Conservation (phyloP, 2,329 filamentous ascomycete genomes). For the Epichloe hybrida region DNA sequence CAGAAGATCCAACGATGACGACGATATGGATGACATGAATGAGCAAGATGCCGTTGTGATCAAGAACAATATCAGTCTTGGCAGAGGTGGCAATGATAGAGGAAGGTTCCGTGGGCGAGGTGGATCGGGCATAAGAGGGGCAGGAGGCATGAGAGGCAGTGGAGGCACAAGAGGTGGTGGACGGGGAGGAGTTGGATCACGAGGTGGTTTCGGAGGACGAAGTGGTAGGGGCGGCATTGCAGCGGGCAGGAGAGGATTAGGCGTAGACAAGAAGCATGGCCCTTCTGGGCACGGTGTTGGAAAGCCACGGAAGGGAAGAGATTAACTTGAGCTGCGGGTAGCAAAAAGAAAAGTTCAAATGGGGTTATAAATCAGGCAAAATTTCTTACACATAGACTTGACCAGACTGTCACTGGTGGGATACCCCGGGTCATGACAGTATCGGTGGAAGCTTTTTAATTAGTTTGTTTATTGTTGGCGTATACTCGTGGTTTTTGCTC, state of each 20-base stretch:
- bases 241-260: constrained; percentile 34
- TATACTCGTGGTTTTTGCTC: no score
- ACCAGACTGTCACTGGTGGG: not conserved
- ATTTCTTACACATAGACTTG: not conserved
- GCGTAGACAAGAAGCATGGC: constrained; percentile 34
- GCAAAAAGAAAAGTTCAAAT: not conserved
- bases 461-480: not conserved
- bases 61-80: constrained; percentile 34
- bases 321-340: not conserved
- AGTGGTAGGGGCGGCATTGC: constrained; percentile 35
- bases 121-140: not conserved
- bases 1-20: constrained; percentile 34
- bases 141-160: constrained; percentile 14
- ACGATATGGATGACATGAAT: constrained; percentile 40
- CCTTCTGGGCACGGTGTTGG: constrained; percentile 25
- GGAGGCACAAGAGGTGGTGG: constrained; percentile 17
- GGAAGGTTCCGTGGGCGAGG: constrained; percentile 18
- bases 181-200: constrained; percentile 11
- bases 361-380: not conserved
- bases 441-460: not conserved
- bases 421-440: not conserved
- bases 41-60: constrained; percentile 38
- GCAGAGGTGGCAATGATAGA: constrained; percentile 16
- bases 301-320: constrained; percentile 22
- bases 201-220: constrained; percentile 23